Evolutionary conservation across 805 yeast species (phyloP), one percentile per base, ranked within the genome.

Genomic region (Myxozyma kluyveri): DNA sequence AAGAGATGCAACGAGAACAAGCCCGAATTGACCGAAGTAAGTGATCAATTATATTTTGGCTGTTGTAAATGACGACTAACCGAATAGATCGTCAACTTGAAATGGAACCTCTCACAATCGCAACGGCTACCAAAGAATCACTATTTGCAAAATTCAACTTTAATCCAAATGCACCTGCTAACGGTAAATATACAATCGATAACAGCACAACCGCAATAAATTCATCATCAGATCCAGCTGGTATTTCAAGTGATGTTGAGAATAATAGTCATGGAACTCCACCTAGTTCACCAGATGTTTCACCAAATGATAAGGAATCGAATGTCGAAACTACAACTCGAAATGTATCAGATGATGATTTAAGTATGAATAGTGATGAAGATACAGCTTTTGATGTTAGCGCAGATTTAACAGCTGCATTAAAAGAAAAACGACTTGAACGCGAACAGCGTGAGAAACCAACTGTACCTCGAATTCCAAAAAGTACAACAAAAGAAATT

Each of bases 21-120:
- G 59, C 56, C 17, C 49, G 61, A 9, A 43, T 58, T 12, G 53
- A 46, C 7, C 35, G 62, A 40, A 50, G 57, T 48, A 43, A 12
- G 49, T 43, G 12, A 10, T 17, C 33, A 39, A n/a, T n/a, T n/a
- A n/a, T n/a, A n/a, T n/a, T 33, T 23, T 22, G 19, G 6, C 6
- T n/a, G 18, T 32, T 18, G 7, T 36, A 7, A 17, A 23, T 3
- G n/a, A n/a, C n/a, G n/a, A n/a, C n/a, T n/a, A n/a, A n/a, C n/a
- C n/a, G n/a, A n/a, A 17, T 33, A 52, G 56, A 41, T 31, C 57
- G 52, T 3, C 54, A 54, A 27, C 36, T 54, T 12, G 49, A 49
- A 10, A 26, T 46, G 3, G 45, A 54, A 37, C 53, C 57, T 10
- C 40, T 41, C 17, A 54, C 57, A 14, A 35, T 46, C 18, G 43